phyloP scores from a whole-genome alignment of 371 early-diverging fungal genomes.

The Apophysomyces sp. region DNA sequence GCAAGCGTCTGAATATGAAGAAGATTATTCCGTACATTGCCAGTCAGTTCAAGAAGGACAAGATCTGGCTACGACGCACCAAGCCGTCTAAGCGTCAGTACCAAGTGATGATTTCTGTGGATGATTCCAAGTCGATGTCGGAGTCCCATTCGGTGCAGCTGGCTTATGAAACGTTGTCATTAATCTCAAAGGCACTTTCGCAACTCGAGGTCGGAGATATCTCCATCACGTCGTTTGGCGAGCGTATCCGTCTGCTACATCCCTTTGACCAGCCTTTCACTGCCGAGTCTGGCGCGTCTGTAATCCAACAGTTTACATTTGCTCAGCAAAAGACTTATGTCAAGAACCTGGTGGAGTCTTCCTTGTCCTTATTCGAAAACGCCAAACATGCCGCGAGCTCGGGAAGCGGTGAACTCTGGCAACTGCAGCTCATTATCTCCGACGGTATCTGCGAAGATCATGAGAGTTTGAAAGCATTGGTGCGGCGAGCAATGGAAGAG shows the following conservation, averaged over 20 bases:
- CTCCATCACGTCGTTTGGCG: constrained; percentile 90
- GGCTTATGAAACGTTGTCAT: constrained; percentile 89
- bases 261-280: constrained; percentile 91
- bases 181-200: constrained; percentile 89
- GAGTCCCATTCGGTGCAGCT: constrained; percentile 86
- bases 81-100: constrained; percentile 98
- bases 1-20: constrained; percentile 99
- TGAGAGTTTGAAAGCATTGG: constrained; percentile 72
- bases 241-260: constrained; percentile 82
- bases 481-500: constrained; percentile 81
- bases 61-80: constrained; percentile 99
- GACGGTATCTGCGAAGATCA: constrained; percentile 98
- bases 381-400: constrained; percentile 56
- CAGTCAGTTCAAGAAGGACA: constrained; percentile 98
- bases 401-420: constrained; percentile 82
- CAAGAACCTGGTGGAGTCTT: constrained; percentile 76
- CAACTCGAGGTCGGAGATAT: constrained; percentile 95
- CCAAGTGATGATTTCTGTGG: constrained; percentile 98
- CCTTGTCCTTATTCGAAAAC: constrained; percentile 72
- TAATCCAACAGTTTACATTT: constrained; percentile 89
- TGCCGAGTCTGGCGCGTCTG: constrained; percentile 85
- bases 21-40: constrained; percentile 99
- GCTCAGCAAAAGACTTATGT: constrained; percentile 89
- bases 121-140: constrained; percentile 98
- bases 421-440: constrained; percentile 92